Evolutionary conservation across 2,329 filamentous ascomycete genomes (phyloP), one percentile per base, ranked within the genome.

Genomic region (Talaromyces marneffei): DNA sequence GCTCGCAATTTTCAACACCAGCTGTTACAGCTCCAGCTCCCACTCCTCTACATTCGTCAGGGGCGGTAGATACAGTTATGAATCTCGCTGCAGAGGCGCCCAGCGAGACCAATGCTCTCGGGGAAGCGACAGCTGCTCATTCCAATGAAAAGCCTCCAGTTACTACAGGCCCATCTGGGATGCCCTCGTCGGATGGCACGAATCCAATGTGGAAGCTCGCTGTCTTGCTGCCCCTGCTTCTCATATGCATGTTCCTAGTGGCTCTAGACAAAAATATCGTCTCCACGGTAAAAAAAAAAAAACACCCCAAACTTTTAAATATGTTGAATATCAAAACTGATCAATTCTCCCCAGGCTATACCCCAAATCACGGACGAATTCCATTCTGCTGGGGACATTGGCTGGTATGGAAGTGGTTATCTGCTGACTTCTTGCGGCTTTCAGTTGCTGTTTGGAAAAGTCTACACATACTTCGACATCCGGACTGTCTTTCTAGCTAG

Each of bases 381-480:
- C 65, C 59, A 76, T 53, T 69, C 68, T 23, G 66, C 76, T 1
- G 66, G 71, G 29, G 71, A 77, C 48, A 71, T 77, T 9, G 71
- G 71, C 53, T 78, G 76, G 76, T 72, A 71, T 54, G 66, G 67
- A 16, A 55, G 55, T 16, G 65, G 76, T 1, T 81, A 79, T 68
- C 73, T 78, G 62, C 69, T 82, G 44, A 79, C 77, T 2, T 64
- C 71, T 18, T 73, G 72, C n/a, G 69, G 58, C 12, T 65, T 66
- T 40, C 60, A 62, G 55, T 68, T 78, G 3, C 68, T 75, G 25
- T 75, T 73, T 59, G 76, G 75, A 40, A 78, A 78, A 59, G 63
- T 80, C 50, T 81, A 80, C 66, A 80, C 76, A 18, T 79, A 79
- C 61, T 79, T 57, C 72, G 79, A 35, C 64, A 64, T 54, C 66